Evolutionary conservation across 2,329 filamentous ascomycete genomes (phyloP).

Genomic region (Cladophialophora yegresii): DNA sequence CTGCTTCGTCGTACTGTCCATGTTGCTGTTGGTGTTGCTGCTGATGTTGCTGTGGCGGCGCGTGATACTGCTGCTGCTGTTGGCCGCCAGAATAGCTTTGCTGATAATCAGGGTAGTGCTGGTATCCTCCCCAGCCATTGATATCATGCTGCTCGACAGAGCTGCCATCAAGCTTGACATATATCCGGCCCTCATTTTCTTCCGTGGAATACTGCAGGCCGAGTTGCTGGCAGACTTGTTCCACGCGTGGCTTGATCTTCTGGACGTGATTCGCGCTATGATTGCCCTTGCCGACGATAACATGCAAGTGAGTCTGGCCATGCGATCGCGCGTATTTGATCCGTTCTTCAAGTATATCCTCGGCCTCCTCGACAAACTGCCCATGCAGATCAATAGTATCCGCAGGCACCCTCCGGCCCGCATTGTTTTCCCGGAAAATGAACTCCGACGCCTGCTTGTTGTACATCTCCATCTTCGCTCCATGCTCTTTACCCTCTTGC

Average conservation of each 20-base stretch:
- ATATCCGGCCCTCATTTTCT: slow-evolving; percentile 85
- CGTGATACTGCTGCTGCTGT: slow-evolving; percentile 40
- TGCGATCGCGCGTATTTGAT: slow-evolving; percentile 74
- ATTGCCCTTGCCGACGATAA: slow-evolving; percentile 94
- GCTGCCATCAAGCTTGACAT: slow-evolving; percentile 79
- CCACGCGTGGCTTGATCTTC: slow-evolving; percentile 93
- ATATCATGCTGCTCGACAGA: slow-evolving; percentile 49
- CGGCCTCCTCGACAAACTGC: slow-evolving; percentile 91
- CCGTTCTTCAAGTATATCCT: slow-evolving; percentile 81
- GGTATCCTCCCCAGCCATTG: slow-evolving; percentile 34
- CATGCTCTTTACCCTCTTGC: slow-evolving; percentile 82
- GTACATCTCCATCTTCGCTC: slow-evolving; percentile 79
- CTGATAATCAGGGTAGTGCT: slow-evolving; percentile 48
- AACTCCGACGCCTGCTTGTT: slow-evolving; percentile 89
- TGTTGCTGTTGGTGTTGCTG: slow-evolving; percentile 38
- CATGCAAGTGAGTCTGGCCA: slow-evolving; percentile 81
- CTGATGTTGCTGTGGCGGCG: slow-evolving; percentile 48
- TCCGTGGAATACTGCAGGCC: slow-evolving; percentile 83
- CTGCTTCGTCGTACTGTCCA: slow-evolving; percentile 57
- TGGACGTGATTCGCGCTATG: slow-evolving; percentile 80
- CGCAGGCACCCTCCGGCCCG: slow-evolving; percentile 67
- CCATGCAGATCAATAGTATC: slow-evolving; percentile 95
- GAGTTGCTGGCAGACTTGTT: slow-evolving; percentile 79
- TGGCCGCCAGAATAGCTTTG: slow-evolving; percentile 40
- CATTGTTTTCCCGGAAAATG: slow-evolving; percentile 96